A percentile compares a stretch with the other conserved stretches of the same genome.
Evolutionary conservation across 2,329 filamentous ascomycete species (phyloP).

Genomic region (Colletotrichum tabaci): DNA sequence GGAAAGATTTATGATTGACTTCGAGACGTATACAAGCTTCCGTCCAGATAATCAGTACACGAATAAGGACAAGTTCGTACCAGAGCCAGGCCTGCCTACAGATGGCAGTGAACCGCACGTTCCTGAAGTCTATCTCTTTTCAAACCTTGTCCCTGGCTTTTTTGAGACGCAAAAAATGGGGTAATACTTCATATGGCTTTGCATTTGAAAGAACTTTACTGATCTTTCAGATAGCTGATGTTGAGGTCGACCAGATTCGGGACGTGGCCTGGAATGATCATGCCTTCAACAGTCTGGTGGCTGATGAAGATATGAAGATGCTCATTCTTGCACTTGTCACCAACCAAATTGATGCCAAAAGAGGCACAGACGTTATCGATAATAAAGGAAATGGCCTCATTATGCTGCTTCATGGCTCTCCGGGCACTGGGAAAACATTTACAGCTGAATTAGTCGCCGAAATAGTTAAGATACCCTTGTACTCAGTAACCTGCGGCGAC

Average conservation of each 20-base stretch:
- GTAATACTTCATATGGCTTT: no score
- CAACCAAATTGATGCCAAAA: slow-evolving; percentile 39
- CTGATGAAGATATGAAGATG: slow-evolving; percentile 45
- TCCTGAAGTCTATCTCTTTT: no score
- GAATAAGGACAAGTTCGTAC: no score
- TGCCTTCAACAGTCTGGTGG: slow-evolving; percentile 42
- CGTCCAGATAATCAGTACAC: no score
- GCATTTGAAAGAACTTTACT: not conserved
- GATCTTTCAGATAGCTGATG: not conserved
- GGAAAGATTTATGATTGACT: no score
- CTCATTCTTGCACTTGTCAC: slow-evolving; percentile 49
- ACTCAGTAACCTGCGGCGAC: slow-evolving; percentile 55
- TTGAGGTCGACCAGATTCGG: not conserved
- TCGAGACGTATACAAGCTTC: no score
- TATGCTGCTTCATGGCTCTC: slow-evolving; percentile 51
- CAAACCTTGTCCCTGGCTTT: no score
- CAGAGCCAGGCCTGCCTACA: no score
- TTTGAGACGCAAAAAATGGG: no score
- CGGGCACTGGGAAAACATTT: slow-evolving; percentile 54
- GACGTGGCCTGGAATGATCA: slow-evolving; percentile 36
- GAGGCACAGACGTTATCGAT: slow-evolving; percentile 47
- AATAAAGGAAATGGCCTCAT: slow-evolving; percentile 54
- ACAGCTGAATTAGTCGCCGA: slow-evolving; percentile 56
- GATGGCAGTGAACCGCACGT: no score
- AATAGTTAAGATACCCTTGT: slow-evolving; percentile 51